Evolutionary conservation across 2,329 filamentous ascomycete species (phyloP), one percentile per base, ranked within the genome.

Genomic region (Diaporthe destruens): DNA sequence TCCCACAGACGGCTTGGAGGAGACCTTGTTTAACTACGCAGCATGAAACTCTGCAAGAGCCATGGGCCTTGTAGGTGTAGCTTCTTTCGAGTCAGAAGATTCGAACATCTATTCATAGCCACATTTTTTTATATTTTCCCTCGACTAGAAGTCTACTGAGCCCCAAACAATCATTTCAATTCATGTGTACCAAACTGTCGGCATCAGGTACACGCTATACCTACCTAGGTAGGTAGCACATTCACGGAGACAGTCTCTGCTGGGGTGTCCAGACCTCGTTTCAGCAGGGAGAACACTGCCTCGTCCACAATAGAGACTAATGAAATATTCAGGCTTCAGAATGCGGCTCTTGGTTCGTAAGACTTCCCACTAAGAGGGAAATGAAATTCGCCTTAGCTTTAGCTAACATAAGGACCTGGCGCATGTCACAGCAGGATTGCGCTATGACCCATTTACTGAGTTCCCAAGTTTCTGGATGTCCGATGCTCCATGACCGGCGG

Each of bases 391-490:
- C 18, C 29, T n/a, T 23, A 20, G 12, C 12, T 20, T 36, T 18
- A 65, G 29, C 36, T 39, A 12, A 65, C 61, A 51, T 18, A 65
- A 65, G 61, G 34, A 36, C 61, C 61, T 65, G 51, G 20, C 61
- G 25, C 44, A n/a, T 11, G 44, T 49, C 20, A 47, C 44, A 25
- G 32, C 29, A 65, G 59, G 59, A 65, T 51, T n/a, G 29, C 59
- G 23, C 59, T 23, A 51, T 51, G 14, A 29, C 44, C 18, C 44
- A 65, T 36, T 4, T 1, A 32, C n/a, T 53, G 61, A 39, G 47
- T 51, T 18, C 12, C 44, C 44, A 49, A 25, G 61, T 11, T 51
- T 36, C 23, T 16, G 29, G 32, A 36, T 25, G 25, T 18, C n/a
- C 23, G 16, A 61, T 32, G 57, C 44, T 65, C 20, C 61, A 23